Percentiles rank a stretch among this genome's conserved stretches.
These are phyloP conservation scores for Aurifilum marmelostoma DNA, from an alignment of 2,329 filamentous ascomycete genomes.

Conservation along the genomic window DNA sequence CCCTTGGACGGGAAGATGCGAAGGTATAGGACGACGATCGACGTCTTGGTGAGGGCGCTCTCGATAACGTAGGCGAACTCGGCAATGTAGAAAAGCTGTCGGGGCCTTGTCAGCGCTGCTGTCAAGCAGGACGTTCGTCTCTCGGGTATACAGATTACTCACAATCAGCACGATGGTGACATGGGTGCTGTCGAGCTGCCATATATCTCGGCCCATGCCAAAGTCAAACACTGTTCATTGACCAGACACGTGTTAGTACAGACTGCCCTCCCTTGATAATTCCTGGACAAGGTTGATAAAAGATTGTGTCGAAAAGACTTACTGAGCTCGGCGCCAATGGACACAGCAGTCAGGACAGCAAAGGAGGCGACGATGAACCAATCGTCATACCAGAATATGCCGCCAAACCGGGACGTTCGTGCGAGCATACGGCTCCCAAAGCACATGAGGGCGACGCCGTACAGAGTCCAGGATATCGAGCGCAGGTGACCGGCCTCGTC, in stretches of 20 bases:
- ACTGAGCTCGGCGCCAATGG: slow-evolving; percentile 32
- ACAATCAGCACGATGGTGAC: slow-evolving; percentile 31
- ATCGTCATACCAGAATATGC: slow-evolving; percentile 33
- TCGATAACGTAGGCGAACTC: slow-evolving; percentile 40
- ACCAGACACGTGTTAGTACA: not conserved
- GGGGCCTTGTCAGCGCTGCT: not conserved
- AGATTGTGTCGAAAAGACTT: slow-evolving; percentile 12
- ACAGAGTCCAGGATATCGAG: slow-evolving; percentile 30
- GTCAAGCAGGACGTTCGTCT: too few species aligned
- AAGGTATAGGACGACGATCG: slow-evolving; percentile 38
- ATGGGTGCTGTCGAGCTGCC: slow-evolving; percentile 30
- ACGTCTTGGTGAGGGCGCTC: slow-evolving; percentile 37
- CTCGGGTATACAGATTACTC: not conserved
- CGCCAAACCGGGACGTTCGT: slow-evolving; percentile 29
- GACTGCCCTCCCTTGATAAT: not conserved
- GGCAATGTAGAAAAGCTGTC: slow-evolving; percentile 39
- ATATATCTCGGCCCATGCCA: slow-evolving; percentile 32
- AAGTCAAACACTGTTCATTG: slow-evolving; percentile 31
- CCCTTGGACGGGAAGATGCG: slow-evolving; percentile 35
- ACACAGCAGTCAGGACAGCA: slow-evolving; percentile 30
- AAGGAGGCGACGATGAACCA: slow-evolving; percentile 34
- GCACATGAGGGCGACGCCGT: slow-evolving; percentile 27
- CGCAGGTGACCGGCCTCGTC: slow-evolving; percentile 26
- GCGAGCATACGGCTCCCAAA: slow-evolving; percentile 30
- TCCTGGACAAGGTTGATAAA: too few species aligned